These are phyloP conservation scores for Diaporthe velutina DNA, from an alignment of 2,329 filamentous ascomycete genomes.

Conservation along the genomic window DNA sequence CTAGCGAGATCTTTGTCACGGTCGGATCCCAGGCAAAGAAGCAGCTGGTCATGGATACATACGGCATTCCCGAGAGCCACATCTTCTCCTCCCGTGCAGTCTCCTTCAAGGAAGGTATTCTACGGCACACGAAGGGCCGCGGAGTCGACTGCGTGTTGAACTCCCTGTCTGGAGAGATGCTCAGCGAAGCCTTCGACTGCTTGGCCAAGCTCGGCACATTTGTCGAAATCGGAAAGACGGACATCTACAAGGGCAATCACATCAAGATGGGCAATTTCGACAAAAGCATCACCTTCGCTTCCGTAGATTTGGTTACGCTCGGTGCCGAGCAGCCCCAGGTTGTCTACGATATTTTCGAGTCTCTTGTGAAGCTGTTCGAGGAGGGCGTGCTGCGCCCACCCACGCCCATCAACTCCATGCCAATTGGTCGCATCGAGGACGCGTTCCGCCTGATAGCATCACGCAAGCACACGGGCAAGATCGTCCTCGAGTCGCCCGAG, in stretches of 20 bases:
- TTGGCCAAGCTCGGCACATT: slow-evolving; percentile 49
- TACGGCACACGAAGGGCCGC: slow-evolving; percentile 26
- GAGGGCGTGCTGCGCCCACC: slow-evolving; percentile 44
- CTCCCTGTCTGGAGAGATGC: slow-evolving; percentile 43
- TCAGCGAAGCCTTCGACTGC: slow-evolving; percentile 47
- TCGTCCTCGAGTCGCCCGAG: slow-evolving; percentile 45
- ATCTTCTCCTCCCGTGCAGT: slow-evolving; percentile 50
- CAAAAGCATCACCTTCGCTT: slow-evolving; percentile 36
- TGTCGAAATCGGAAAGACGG: slow-evolving; percentile 49
- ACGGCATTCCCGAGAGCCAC: slow-evolving; percentile 50
- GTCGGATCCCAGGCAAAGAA: slow-evolving; percentile 49
- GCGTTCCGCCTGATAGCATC: slow-evolving; percentile 59
- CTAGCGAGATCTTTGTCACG: slow-evolving; percentile 56
- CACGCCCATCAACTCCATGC: slow-evolving; percentile 51
- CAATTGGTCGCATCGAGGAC: slow-evolving; percentile 51
- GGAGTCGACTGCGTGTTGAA: slow-evolving; percentile 40
- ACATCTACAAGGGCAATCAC: slow-evolving; percentile 47
- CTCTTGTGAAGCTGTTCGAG: slow-evolving; percentile 29
- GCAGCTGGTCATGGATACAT: slow-evolving; percentile 47
- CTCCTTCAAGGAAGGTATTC: slow-evolving; percentile 32
- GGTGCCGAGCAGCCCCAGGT: slow-evolving; percentile 6
- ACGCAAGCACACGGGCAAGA: slow-evolving; percentile 57
- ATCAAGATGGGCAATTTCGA: slow-evolving; percentile 53
- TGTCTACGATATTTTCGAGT: slow-evolving; percentile 27
- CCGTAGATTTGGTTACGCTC: slow-evolving; percentile 32